These are phyloP conservation scores for Aspergillus cejpii DNA, from an alignment of 2,329 filamentous ascomycete species.

Conservation along the genomic window DNA sequence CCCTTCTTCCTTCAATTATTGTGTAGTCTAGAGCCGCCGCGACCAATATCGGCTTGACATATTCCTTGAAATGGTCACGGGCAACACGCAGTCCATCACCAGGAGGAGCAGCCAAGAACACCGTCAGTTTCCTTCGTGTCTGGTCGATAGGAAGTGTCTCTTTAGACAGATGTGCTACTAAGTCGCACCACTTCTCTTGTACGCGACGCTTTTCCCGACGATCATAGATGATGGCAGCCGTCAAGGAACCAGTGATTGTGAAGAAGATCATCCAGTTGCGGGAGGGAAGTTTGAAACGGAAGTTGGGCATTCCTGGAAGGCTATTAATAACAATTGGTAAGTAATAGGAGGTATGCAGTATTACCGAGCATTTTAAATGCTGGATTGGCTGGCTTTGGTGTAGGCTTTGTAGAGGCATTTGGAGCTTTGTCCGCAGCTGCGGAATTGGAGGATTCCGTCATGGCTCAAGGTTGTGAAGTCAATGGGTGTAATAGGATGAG, in stretches of 20 bases:
- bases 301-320: conserved; percentile 65
- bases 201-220: conserved; percentile 79
- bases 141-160: conserved; percentile 66
- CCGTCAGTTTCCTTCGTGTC: conserved; percentile 74
- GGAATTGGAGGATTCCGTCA: conserved; percentile 35
- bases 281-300: conserved; percentile 78
- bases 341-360: neutral
- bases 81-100: conserved; percentile 75
- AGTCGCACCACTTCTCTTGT: conserved; percentile 77
- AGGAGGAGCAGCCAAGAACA: conserved; percentile 80
- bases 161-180: conserved; percentile 75
- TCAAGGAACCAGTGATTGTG: conserved; percentile 67
- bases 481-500: neutral
- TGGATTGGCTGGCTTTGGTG: conserved; percentile 18
- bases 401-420: conserved; percentile 13
- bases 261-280: conserved; percentile 98
- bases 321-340: neutral
- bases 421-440: conserved; percentile 34
- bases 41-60: conserved; percentile 86
- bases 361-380: conserved; percentile 21
- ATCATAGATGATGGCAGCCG: conserved; percentile 81
- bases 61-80: conserved; percentile 94
- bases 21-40: conserved; percentile 92
- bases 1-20: conserved; percentile 81
- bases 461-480: conserved; percentile 15